Evolutionary conservation across 768 basidiomycete genomes (phyloP).

Genomic region (Kondoa subrosea): DNA sequence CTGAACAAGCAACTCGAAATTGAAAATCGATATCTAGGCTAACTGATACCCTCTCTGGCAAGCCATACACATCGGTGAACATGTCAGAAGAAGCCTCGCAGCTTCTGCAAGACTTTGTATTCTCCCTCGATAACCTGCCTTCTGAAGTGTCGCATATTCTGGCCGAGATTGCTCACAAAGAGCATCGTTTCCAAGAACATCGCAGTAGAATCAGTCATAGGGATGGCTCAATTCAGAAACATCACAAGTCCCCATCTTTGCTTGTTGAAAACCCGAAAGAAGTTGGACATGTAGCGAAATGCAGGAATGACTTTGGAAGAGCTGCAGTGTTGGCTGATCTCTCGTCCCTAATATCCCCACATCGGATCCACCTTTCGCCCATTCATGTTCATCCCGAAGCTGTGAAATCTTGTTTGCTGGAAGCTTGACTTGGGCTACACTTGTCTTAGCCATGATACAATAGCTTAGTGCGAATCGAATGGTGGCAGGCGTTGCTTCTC

Average conservation of each 20-base stretch:
- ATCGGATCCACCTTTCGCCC: too few relatives aligned
- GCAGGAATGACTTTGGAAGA: constrained; percentile 14
- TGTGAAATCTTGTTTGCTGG: too few relatives aligned
- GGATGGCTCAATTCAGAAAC: constrained; percentile 15
- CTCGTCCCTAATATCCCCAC: too few relatives aligned
- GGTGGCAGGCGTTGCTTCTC: too few relatives aligned
- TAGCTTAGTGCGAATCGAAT: too few relatives aligned
- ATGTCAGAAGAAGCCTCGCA: constrained; percentile 6
- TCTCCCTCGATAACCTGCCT: constrained; percentile 8
- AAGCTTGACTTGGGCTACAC: too few relatives aligned
- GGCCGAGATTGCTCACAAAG: not conserved
- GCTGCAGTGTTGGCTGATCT: constrained; percentile 11
- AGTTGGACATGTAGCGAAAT: constrained; percentile 10
- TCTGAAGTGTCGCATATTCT: constrained; percentile 5
- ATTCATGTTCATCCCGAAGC: too few relatives aligned
- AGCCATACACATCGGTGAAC: not conserved
- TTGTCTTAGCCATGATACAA: too few relatives aligned
- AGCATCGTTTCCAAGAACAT: constrained; percentile 4
- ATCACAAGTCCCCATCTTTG: constrained; percentile 12
- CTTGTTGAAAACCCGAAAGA: constrained; percentile 18
- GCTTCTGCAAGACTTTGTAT: constrained; percentile 6
- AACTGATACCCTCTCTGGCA: too few relatives aligned
- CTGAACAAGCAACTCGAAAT: too few relatives aligned
- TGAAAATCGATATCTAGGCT: too few relatives aligned
- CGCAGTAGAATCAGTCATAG: constrained; percentile 12